Percentiles rank a stretch among this genome's conserved stretches.
Conservation (phyloP, 495 filamentous ascomycete genomes). For the Xanthoparmelia taractica region DNA sequence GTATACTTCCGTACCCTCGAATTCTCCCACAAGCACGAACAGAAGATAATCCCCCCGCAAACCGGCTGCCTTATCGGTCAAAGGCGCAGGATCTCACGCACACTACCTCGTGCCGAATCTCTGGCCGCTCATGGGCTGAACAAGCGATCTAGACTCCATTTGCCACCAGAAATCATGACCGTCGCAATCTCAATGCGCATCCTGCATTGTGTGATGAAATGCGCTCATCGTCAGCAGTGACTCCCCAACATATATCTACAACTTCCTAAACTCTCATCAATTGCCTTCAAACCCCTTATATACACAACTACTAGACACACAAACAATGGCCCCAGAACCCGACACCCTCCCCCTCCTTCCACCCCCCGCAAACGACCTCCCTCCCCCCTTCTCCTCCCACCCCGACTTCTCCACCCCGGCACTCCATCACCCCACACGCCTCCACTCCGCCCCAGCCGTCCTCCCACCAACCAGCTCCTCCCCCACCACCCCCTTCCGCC, state of each 20-base stretch:
- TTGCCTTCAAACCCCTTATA: background rate
- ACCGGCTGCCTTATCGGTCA: no score
- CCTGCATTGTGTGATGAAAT: no score
- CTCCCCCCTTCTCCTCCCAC: background rate
- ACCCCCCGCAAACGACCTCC: constrained; percentile 2
- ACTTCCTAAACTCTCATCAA: background rate
- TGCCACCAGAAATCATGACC: constrained; percentile 8
- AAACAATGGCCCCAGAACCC: background rate
- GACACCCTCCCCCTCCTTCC: constrained; percentile 8
- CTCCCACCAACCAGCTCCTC: background rate
- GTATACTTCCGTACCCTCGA: background rate
- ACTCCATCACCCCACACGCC: background rate
- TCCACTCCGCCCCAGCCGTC: background rate
- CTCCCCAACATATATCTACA: background rate
- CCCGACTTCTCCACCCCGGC: constrained; percentile 3
- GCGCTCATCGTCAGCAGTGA: no score
- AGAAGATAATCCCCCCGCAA: no score
- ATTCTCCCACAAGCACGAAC: background rate
- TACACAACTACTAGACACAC: no score
- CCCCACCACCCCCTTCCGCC: background rate
- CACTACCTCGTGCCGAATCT: constrained; percentile 13
- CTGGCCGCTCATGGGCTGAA: constrained; percentile 13
- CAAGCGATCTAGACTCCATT: constrained; percentile 1
- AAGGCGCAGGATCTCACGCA: background rate
- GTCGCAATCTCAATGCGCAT: background rate